Conservation (phyloP, 495 filamentous ascomycete species). For the Collariella sp. region DNA sequence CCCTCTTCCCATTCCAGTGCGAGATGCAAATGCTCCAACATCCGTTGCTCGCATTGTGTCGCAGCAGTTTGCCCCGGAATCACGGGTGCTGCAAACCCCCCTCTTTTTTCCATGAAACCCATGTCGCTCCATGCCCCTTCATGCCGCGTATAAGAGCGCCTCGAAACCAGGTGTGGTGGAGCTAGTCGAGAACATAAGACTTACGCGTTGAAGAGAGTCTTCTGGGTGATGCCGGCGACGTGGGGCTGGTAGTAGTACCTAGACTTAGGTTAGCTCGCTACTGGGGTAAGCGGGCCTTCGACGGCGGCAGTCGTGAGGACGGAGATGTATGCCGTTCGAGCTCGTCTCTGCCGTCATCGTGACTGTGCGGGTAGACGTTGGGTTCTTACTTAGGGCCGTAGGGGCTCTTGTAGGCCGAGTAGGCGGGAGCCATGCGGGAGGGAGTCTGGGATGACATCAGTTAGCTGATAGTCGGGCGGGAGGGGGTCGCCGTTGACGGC, state of each 20-base stretch:
- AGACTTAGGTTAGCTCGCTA: slow-evolving; percentile 21
- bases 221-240: slow-evolving; percentile 30
- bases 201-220: slow-evolving; percentile 33
- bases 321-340: background rate
- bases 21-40: too few species aligned
- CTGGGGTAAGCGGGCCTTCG: background rate
- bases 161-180: too few species aligned
- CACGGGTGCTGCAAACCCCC: too few species aligned
- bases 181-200: too few species aligned
- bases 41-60: too few species aligned
- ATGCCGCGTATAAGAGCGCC: too few species aligned
- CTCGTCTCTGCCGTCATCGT: too few species aligned
- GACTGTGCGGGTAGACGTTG: too few species aligned
- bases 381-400: slow-evolving; percentile 46
- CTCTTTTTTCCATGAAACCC: too few species aligned
- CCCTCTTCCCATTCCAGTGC: background rate
- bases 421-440: slow-evolving; percentile 19
- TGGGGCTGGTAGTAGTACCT: slow-evolving; percentile 44
- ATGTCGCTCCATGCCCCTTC: too few species aligned
- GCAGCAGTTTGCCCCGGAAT: too few species aligned
- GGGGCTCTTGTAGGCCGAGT: slow-evolving; percentile 39
- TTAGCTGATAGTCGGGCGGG: slow-evolving; percentile 8
- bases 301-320: background rate
- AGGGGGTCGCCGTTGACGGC: background rate
- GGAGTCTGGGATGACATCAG: slow-evolving; percentile 29